Evolutionary conservation across 164 flowering plant species (phyloP).

Genomic region (Magnolia officinalis): DNA sequence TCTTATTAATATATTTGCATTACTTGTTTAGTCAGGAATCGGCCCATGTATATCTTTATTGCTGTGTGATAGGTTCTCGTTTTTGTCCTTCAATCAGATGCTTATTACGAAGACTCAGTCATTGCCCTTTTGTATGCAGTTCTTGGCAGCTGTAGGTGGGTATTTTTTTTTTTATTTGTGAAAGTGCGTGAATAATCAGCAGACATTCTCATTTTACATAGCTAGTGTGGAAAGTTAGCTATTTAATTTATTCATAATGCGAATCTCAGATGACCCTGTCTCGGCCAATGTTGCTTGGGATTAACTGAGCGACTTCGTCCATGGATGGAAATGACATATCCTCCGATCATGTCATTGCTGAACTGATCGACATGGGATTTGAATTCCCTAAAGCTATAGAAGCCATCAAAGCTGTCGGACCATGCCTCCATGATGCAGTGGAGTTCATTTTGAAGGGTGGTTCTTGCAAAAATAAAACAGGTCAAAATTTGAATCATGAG

Average conservation of each 20-base stretch:
- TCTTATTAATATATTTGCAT: neutral
- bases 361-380: constrained; percentile 71
- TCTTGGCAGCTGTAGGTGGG: neutral
- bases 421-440: constrained; percentile 43
- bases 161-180: neutral
- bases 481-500: neutral
- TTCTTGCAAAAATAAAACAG: constrained; percentile 10
- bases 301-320: neutral
- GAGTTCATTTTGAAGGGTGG: constrained; percentile 45
- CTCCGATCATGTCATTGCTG: constrained; percentile 39
- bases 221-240: neutral
- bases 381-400: constrained; percentile 35
- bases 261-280: neutral
- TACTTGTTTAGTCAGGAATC: neutral
- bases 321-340: constrained; percentile 15
- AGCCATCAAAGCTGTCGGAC: constrained; percentile 63
- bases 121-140: neutral
- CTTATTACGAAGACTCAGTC: neutral
- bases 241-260: neutral
- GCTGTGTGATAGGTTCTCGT: neutral
- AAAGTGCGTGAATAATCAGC: neutral
- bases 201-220: neutral
- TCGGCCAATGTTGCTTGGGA: neutral
- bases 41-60: neutral
- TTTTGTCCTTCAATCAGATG: neutral